Conservation (phyloP, 2,329 filamentous ascomycete genomes). For the Aspergillus felis region DNA sequence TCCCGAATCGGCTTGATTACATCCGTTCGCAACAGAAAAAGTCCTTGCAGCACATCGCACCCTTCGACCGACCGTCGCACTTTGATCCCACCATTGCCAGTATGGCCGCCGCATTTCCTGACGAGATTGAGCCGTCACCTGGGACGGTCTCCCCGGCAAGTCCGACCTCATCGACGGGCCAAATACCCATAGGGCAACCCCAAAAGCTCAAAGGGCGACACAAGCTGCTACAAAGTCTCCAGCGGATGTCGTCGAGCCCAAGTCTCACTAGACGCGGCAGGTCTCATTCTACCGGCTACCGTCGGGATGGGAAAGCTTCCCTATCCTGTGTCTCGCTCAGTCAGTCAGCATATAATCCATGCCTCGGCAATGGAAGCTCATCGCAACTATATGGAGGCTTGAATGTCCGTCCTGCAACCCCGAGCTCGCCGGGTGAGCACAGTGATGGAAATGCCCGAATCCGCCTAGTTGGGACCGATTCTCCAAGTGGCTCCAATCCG, state of each 20-base stretch:
- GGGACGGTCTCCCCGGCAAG: conserved; percentile 31
- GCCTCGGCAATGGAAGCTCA: conserved; percentile 52
- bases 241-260: conserved; percentile 77
- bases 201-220: conserved; percentile 65
- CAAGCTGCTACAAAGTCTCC: conserved; percentile 67
- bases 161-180: conserved; percentile 29
- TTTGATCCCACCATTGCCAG: conserved; percentile 4
- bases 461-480: conserved; percentile 51
- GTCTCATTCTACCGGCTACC: conserved; percentile 63
- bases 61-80: not conserved
- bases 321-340: conserved; percentile 63
- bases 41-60: not conserved
- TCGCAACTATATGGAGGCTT: conserved; percentile 55
- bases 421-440: conserved; percentile 45
- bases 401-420: conserved; percentile 54
- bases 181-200: conserved; percentile 38
- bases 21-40: not conserved
- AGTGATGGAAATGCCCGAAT: conserved; percentile 54
- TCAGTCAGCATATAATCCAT: conserved; percentile 50
- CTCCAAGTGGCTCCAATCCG: conserved; percentile 32
- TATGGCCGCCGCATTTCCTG: conserved; percentile 29
- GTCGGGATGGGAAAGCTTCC: conserved; percentile 58
- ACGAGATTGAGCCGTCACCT: conserved; percentile 30
- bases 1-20: not conserved
- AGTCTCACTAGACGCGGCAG: conserved; percentile 64